A percentile compares a stretch with the other conserved stretches of the same genome.
Conservation (phyloP, 306 rosid genomes). For the Prinsepia uniflora region DNA sequence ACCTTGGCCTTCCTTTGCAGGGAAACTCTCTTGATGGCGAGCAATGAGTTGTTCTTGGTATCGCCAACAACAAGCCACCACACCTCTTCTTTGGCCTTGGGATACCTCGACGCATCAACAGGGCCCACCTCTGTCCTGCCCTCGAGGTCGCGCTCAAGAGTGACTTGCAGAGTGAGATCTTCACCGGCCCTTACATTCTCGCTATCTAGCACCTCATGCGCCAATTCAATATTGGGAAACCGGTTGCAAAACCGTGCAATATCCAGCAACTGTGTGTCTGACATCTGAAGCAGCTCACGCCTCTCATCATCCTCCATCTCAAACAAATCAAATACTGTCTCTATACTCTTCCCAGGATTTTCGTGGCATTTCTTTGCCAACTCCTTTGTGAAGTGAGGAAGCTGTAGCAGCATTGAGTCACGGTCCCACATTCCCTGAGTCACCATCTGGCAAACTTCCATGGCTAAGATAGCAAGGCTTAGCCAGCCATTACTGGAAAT, state of each 20-base stretch:
- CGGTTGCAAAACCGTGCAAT: slow-evolving; percentile 78
- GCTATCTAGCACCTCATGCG: slow-evolving; percentile 58
- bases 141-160: slow-evolving; percentile 76
- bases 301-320: slow-evolving; percentile 92
- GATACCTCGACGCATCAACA: slow-evolving; percentile 72
- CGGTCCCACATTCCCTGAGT: slow-evolving; percentile 93
- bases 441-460: slow-evolving; percentile 97
- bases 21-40: slow-evolving; percentile 77
- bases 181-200: slow-evolving; percentile 61
- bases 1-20: slow-evolving; percentile 67
- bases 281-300: slow-evolving; percentile 67
- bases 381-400: slow-evolving; percentile 90
- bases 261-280: slow-evolving; percentile 66
- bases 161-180: slow-evolving; percentile 52
- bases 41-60: slow-evolving; percentile 59
- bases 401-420: slow-evolving; percentile 87
- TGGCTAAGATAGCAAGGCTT: slow-evolving; percentile 70
- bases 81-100: slow-evolving; percentile 87
- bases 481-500: slow-evolving; percentile 95
- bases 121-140: slow-evolving; percentile 64
- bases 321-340: slow-evolving; percentile 77
- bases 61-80: slow-evolving; percentile 98
- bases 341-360: slow-evolving; percentile 60
- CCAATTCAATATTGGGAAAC: slow-evolving; percentile 77
- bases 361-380: slow-evolving; percentile 78